Percentiles rank a stretch among this genome's conserved stretches.
phyloP scores from a whole-genome alignment of 495 filamentous ascomycete genomes.

The Penicillium manginii region DNA sequence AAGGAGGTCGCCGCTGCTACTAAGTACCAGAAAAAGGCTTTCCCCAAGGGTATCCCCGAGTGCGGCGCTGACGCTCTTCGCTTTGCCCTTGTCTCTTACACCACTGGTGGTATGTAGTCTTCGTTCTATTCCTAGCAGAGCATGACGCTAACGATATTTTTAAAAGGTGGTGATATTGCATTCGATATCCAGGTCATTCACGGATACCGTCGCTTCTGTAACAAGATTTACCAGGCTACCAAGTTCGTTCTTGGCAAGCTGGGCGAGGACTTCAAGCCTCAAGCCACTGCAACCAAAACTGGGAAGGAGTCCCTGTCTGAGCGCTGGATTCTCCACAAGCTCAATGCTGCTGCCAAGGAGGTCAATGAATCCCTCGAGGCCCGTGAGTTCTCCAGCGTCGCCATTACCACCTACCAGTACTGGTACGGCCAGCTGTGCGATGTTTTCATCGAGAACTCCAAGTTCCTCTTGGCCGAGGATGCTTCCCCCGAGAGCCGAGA shows the following conservation, averaged over 20 bases:
- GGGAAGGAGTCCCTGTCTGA: constrained; percentile 75
- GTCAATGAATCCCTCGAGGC: constrained; percentile 70
- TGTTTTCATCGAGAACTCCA: constrained; percentile 78
- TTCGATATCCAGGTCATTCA: constrained; percentile 86
- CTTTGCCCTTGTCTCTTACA: constrained; percentile 81
- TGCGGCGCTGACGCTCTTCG: constrained; percentile 85
- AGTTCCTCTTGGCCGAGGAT: constrained; percentile 68
- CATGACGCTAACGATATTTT: constrained; percentile 19
- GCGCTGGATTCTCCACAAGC: constrained; percentile 83
- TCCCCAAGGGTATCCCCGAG: constrained; percentile 82
- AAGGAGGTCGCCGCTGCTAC: constrained; percentile 73
- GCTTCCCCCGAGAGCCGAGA: constrained; percentile 56
- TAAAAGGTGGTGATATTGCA: constrained; percentile 69
- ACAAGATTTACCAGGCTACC: constrained; percentile 91
- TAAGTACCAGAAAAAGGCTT: constrained; percentile 78
- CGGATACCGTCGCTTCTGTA: constrained; percentile 83
- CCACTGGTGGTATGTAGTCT: constrained; percentile 67
- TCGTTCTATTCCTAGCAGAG: constrained; percentile 16
- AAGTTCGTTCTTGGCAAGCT: constrained; percentile 85
- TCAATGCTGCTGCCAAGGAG: constrained; percentile 72
- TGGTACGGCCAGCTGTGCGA: constrained; percentile 70
- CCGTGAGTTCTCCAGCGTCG: constrained; percentile 71
- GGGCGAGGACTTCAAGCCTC: constrained; percentile 70
- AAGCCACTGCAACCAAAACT: constrained; percentile 55
- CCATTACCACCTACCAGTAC: constrained; percentile 68